Evolutionary conservation across 805 yeast species (phyloP), one percentile per base, ranked within the genome.

Genomic region (Metschnikowia borealis): DNA sequence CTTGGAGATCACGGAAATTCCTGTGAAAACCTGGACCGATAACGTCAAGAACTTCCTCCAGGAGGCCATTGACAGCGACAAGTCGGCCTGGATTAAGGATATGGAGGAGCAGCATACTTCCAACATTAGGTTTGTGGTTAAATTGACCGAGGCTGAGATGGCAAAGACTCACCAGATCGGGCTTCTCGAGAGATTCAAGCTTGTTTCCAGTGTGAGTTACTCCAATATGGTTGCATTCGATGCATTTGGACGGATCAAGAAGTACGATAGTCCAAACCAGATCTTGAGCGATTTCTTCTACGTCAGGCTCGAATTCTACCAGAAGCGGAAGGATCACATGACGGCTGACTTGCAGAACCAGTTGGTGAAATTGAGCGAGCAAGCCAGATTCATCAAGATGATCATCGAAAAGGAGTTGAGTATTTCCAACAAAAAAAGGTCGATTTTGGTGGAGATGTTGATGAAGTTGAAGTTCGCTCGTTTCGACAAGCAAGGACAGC

Each of bases 201-300:
- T 94, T 48, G 71, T 82, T 6, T 75, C 89, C 0, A 72, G 85
- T 6, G 72, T 94, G 38, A 83, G 79, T 64, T 73, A 89, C 54
- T 78, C 85, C 42, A 94, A 94, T 65, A 91, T 94, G 96, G 97
- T 94, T 49, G 95, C 97, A 0, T 94, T 94, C 70, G 97, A 94
- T 70, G 81, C 96, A 3, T 78, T 79, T 44, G 96, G 97, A 36
- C 81, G 91, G 57, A 88, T 94, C 60, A 87, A 86, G 64, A 89
- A 82, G 65, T 94, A 90, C 67, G 86, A 84, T 11, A 74, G 75
- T 45, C 86, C 85, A 2, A 80, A 81, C 55, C 92, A 89, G 42
- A 92, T 94, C 46, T 73, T 94, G 58, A 77, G 76, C 52, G 98
- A 92, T 57, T 94, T 86, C 67, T 94, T 85, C 66, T 85, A 77